Conservation (phyloP, 2,329 filamentous ascomycete species). For the Fusarium buxicola region DNA sequence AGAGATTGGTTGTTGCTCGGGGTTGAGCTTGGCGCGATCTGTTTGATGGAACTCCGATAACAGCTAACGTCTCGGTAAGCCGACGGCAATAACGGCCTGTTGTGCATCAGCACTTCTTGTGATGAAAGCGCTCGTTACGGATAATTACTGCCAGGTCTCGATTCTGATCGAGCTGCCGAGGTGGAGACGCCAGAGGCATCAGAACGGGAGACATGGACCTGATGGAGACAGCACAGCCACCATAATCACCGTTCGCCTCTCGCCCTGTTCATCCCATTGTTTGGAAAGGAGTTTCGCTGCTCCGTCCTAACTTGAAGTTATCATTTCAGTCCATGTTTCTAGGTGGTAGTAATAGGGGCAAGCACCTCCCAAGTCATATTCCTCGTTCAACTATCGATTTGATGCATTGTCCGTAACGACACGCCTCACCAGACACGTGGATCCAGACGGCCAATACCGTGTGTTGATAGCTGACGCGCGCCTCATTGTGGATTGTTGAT, state of each 20-base stretch:
- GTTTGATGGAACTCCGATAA: conserved; percentile 22
- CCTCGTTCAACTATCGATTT: conserved; percentile 10
- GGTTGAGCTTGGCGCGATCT: conserved; percentile 25
- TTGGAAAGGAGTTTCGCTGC: neutral
- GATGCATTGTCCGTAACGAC: conserved; percentile 12
- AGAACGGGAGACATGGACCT: neutral
- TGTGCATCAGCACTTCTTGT: neutral
- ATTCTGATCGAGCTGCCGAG: neutral
- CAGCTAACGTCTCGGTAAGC: neutral
- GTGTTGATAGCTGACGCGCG: conserved; percentile 24
- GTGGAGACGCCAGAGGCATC: conserved; percentile 1
- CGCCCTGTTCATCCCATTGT: conserved; percentile 1
- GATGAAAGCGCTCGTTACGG: neutral
- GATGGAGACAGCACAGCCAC: conserved; percentile 22
- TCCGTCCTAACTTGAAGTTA: neutral
- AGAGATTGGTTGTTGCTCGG: conserved; percentile 23
- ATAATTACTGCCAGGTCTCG: conserved; percentile 2
- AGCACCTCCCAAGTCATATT: conserved; percentile 12
- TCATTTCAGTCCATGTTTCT: neutral
- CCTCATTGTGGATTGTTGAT: conserved; percentile 3
- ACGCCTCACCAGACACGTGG: conserved; percentile 32
- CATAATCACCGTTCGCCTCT: conserved; percentile 15
- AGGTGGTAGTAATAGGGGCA: neutral
- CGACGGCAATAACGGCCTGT: neutral
- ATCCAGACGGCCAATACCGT: conserved; percentile 15